Evolutionary conservation across 768 basidiomycete species (phyloP).

Genomic region (Erythrobasidium yunnanense): DNA sequence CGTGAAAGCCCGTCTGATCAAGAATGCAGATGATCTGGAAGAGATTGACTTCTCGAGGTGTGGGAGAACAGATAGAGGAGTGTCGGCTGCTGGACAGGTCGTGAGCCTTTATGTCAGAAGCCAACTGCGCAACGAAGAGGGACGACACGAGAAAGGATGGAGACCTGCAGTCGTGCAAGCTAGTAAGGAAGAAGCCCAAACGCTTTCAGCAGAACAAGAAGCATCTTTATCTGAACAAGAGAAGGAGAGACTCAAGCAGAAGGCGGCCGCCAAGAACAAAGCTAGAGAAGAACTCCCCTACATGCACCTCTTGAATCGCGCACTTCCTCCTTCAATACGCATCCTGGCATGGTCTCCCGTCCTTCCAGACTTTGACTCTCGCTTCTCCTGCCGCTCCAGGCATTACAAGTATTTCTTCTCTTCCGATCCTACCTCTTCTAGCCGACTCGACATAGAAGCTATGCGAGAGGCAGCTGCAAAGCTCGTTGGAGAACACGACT

Average conservation of each 20-base stretch:
- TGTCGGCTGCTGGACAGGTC: conserved; percentile 88
- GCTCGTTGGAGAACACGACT: conserved; percentile 83
- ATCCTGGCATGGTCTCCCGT: conserved; percentile 91
- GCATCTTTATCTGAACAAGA: background rate
- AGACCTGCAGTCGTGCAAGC: background rate
- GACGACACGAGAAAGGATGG: background rate
- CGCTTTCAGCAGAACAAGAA: background rate
- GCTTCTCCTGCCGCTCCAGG: conserved; percentile 70
- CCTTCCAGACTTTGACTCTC: conserved; percentile 63
- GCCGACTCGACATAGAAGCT: conserved; percentile 52
- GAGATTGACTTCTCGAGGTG: conserved; percentile 85
- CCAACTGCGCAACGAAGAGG: conserved; percentile 43
- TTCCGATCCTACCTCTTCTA: conserved; percentile 38
- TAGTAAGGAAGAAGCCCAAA: background rate
- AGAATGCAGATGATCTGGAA: conserved; percentile 48
- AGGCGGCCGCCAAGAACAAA: background rate
- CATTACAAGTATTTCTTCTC: conserved; percentile 99
- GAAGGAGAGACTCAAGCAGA: background rate
- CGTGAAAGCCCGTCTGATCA: conserved; percentile 64
- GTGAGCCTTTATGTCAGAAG: conserved; percentile 83
- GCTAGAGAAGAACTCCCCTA: conserved; percentile 56
- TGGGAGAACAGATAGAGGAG: conserved; percentile 87
- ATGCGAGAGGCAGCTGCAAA: conserved; percentile 66
- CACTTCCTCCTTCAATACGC: conserved; percentile 80
- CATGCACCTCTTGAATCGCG: conserved; percentile 64